Evolutionary conservation across 2,329 filamentous ascomycete species (phyloP), one percentile per base, ranked within the genome.

Genomic region (Didymella pomorum): DNA sequence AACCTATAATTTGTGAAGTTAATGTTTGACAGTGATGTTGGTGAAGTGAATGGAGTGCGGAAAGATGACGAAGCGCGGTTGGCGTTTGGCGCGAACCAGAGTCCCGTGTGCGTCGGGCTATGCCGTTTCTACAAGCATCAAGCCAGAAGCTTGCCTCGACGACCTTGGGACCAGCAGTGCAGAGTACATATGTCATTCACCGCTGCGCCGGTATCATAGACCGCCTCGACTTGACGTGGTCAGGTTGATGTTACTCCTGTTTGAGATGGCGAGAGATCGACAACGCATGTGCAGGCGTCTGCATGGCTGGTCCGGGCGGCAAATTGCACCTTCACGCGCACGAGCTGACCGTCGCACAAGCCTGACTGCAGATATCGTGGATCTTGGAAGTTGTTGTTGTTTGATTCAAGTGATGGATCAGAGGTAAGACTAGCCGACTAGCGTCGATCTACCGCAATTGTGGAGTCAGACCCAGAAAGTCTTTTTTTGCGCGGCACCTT

Each of bases 381-480:
- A 9, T 14, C 41, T 43, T 26, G 41, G 23, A 26, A 4, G 12
- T 29, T 26, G 23, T 39, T 54, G 50, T 45, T 58, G 55, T 52
- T 52, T 56, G 47, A 28, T 29, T 39, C n/a, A 37, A 28, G 31
- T 37, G 35, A 39, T 18, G 35, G 35, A 20, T 39, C 18, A n/a
- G 25, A 16, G n/a, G 43, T n/a, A 52, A 5, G 37, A 31, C 35
- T 41, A 49, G 31, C 44, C 39, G 33, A 21, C 44, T 58, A 47
- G 51, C 42, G 56, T 25, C 52, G 56, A 55, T 55, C 56, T 43
- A 37, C 51, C 57, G 56, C 39, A 44, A 53, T 20, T 47, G 52
- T 60, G 57, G 57, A 52, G 52, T 43, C 57, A 56, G 26, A 18
- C 52, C 16, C 21, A 45, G 51, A 59, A 59, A 59, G 56, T 2